Evolutionary conservation across 768 basidiomycete genomes (phyloP).

Genomic region (Holtermanniella nyarrowii): DNA sequence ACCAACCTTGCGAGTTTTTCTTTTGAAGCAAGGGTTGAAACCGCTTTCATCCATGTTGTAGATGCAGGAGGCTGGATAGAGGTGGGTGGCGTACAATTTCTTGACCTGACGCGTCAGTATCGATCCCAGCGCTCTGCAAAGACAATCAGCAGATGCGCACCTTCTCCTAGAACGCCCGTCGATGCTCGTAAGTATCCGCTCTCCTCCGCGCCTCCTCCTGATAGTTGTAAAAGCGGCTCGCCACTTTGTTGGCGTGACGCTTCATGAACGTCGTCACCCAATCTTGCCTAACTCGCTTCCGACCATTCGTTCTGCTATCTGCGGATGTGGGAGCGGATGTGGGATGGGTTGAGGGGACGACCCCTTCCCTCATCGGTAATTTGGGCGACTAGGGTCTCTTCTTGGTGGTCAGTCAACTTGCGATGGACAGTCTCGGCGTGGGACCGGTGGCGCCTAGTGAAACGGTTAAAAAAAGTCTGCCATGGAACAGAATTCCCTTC

Average conservation of each 20-base stretch:
- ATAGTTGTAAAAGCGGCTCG: neutral
- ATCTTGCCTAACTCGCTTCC: conserved; percentile 3
- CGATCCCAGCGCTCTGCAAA: too few relatives aligned
- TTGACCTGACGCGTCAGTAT: conserved; percentile 6
- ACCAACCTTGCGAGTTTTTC: conserved; percentile 1
- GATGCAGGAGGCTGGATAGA: conserved; percentile 2
- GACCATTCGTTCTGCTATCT: too few relatives aligned
- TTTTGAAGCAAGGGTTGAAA: conserved; percentile 2
- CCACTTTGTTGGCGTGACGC: conserved; percentile 2
- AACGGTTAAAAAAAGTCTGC: neutral
- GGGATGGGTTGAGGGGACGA: conserved; percentile 6
- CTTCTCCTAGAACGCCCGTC: too few relatives aligned
- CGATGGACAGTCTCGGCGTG: too few relatives aligned
- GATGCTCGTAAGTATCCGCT: too few relatives aligned
- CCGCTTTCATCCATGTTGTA: conserved; percentile 13
- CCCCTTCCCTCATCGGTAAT: conserved; percentile 7
- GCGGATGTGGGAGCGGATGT: conserved; percentile 2
- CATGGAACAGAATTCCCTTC: neutral
- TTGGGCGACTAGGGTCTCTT: too few relatives aligned
- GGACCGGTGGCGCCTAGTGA: neutral
- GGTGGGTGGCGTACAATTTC: neutral
- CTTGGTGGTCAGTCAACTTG: too few relatives aligned
- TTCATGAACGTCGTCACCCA: conserved; percentile 5
- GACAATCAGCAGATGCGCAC: neutral
- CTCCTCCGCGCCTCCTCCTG: too few relatives aligned